phyloP scores from a whole-genome alignment of 2,329 filamentous ascomycete species.

The Colletotrichum gigasporum region DNA sequence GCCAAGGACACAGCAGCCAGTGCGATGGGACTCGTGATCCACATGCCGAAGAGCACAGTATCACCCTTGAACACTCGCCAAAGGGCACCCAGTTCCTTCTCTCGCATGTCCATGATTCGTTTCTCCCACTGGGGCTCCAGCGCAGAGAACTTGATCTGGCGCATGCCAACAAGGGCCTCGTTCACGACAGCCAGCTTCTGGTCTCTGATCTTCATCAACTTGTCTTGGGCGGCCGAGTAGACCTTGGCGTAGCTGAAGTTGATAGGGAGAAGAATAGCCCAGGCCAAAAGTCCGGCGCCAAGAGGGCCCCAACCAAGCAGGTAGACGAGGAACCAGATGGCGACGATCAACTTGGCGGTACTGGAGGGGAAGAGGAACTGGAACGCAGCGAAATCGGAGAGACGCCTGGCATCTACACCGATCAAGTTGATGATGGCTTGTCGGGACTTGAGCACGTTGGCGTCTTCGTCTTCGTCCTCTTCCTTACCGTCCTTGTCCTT shows the following conservation, averaged over 20 bases:
- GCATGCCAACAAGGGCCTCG: constrained; percentile 80
- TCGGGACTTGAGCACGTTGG: constrained; percentile 53
- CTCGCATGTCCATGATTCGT: constrained; percentile 70
- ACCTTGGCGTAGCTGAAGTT: constrained; percentile 74
- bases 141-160: constrained; percentile 87
- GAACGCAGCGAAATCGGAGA: constrained; percentile 74
- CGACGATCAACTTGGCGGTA: constrained; percentile 70
- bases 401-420: constrained; percentile 76
- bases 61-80: constrained; percentile 75
- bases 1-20: constrained; percentile 77
- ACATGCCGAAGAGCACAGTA: constrained; percentile 70
- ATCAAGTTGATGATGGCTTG: constrained; percentile 83
- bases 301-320: constrained; percentile 79
- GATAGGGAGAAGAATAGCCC: constrained; percentile 71
- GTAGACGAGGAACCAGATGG: constrained; percentile 71
- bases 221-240: constrained; percentile 72
- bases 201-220: constrained; percentile 80
- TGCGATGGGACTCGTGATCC: constrained; percentile 78
- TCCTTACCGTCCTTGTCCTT: constrained; percentile 59
- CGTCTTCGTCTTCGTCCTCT: constrained; percentile 54
- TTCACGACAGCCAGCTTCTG: constrained; percentile 79
- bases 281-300: constrained; percentile 70
- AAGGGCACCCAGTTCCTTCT: constrained; percentile 72
- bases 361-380: constrained; percentile 73
- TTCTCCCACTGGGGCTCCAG: constrained; percentile 79